Evolutionary conservation across 306 rosid genomes (phyloP).

Genomic region (Lablab purpureus): DNA sequence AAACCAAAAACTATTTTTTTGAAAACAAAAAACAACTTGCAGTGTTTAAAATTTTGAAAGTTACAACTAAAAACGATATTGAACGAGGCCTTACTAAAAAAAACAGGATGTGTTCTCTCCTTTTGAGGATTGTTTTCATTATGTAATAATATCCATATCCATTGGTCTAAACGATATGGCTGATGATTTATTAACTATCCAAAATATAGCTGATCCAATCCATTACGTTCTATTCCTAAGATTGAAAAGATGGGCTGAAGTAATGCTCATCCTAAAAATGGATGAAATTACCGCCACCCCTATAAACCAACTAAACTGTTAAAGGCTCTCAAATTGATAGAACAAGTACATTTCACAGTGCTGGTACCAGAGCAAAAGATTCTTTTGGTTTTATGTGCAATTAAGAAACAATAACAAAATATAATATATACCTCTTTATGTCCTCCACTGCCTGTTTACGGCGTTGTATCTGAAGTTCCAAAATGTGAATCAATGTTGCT

Average conservation of each 20-base stretch:
- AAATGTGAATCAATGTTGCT: constrained; percentile 85
- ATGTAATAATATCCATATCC: background rate
- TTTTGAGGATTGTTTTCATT: background rate
- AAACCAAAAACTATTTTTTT: too few relatives aligned
- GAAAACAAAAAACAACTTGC: too few relatives aligned
- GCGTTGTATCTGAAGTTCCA: constrained; percentile 87
- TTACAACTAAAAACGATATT: too few relatives aligned
- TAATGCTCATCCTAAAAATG: background rate
- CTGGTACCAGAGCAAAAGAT: background rate
- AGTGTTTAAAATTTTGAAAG: too few relatives aligned
- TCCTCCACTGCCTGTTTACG: constrained; percentile 96
- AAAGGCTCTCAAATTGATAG: constrained; percentile 14
- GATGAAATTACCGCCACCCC: background rate
- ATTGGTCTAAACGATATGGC: background rate
- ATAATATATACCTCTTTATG: constrained; percentile 72
- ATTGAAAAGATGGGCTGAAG: background rate
- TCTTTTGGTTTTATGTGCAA: background rate
- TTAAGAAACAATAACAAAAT: background rate
- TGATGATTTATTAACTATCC: background rate
- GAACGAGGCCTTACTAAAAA: too few relatives aligned
- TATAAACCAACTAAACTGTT: background rate
- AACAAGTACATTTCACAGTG: background rate
- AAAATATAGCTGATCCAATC: background rate
- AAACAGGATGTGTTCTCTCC: background rate
- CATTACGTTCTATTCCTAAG: background rate